Evolutionary conservation across 140 eudicot species (phyloP), one percentile per base, ranked within the genome.

Genomic region (Senecio squalidus): DNA sequence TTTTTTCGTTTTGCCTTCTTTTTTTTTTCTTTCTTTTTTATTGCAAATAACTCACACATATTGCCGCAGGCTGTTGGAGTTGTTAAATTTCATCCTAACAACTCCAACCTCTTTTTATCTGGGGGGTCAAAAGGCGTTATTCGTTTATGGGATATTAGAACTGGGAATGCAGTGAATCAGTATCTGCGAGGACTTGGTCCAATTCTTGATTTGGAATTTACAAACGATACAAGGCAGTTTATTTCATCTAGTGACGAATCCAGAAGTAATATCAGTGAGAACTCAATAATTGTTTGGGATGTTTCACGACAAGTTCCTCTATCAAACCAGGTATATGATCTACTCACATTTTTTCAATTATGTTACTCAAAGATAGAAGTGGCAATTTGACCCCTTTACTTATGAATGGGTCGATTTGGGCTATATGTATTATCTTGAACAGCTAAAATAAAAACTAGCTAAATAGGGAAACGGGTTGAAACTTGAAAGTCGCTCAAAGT

Each of bases 231-330:
- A 2, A 78, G 68, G 17, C 82, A 77, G 24, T 81, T 87, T 28
- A 76, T 92, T 16, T 83, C 96, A 43, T 87, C 96, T 7, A 92
- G 98, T 70, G 98, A 92, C 75, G 93, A 49, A 65, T 87, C 96
- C 24, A 77, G 61, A 73, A 80, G 84, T 76, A 92, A 87, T 55
- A 70, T 84, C 36, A 92, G 95, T 68, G 98, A 87, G 72, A 92
- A 87, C 57, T 79, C 95, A 5, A 80, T 92, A 15, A 55, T 92
- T 58, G 95, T 91, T 27, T 91, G 98, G 98, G 96, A 91, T 75
- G 84, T 86, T 22, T 69, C 85, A 13, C 85, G 95, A 22, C 85
- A 86, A 66, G 72, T 86, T 58, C 96, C 94, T 14, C 60, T 86
- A 41, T 92, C 96, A 22, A 92, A 87, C 68, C 95, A 92, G 98